These are phyloP conservation scores for Colletotrichum caudatum DNA, from an alignment of 2,329 filamentous ascomycete species.

Conservation along the genomic window DNA sequence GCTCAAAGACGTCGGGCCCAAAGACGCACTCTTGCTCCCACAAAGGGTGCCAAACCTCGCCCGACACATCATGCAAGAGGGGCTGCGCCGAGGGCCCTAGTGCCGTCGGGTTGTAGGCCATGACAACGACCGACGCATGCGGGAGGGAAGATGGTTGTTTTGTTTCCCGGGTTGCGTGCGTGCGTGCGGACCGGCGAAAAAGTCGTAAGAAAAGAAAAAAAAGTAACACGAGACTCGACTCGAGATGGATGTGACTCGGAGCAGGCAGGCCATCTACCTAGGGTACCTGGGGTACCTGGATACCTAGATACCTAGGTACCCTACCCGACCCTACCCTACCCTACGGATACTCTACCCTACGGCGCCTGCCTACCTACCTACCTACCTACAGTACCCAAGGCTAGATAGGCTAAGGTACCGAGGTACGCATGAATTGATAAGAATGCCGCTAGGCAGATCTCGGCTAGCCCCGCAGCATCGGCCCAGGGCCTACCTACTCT, in stretches of 20 bases:
- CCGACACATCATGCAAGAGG: constrained; percentile 52
- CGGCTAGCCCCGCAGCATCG: constrained; percentile 31
- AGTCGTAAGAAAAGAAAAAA: no score
- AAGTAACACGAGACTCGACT: neutral
- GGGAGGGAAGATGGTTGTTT: neutral
- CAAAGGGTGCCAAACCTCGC: constrained; percentile 64
- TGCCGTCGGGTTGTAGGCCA: constrained; percentile 53
- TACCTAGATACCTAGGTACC: no score
- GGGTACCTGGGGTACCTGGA: no score
- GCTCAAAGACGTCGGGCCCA: constrained; percentile 69
- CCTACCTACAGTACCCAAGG: no score
- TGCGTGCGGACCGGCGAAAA: neutral
- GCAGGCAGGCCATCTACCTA: neutral
- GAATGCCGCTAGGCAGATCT: constrained; percentile 24
- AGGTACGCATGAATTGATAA: constrained; percentile 28
- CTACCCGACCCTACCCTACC: no score
- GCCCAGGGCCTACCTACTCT: constrained; percentile 8
- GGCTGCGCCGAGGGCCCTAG: constrained; percentile 50
- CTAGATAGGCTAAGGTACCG: no score
- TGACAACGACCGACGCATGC: constrained; percentile 32
- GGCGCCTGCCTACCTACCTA: no score
- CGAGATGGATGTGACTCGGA: constrained; percentile 31
- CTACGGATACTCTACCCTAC: no score
- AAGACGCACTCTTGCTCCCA: constrained; percentile 72
- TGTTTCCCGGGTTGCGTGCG: constrained; percentile 28